Conservation (phyloP, 2,329 filamentous ascomycete species). For the Penicillium olsonii region DNA sequence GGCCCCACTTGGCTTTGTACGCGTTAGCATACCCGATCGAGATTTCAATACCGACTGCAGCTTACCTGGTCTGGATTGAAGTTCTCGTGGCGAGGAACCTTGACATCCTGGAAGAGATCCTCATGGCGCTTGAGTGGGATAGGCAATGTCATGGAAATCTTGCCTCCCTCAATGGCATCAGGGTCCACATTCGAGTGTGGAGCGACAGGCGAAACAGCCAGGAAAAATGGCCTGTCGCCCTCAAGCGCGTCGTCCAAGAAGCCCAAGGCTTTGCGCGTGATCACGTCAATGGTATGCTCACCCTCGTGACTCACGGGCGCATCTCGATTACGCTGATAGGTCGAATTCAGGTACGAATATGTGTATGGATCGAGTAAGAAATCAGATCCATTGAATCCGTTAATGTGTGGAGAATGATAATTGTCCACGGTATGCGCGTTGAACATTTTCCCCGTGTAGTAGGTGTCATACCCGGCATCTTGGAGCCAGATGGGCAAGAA, state of each 20-base stretch:
- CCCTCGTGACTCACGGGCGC: conserved; percentile 58
- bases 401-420: conserved; percentile 45
- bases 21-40: background rate
- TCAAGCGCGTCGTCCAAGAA: conserved; percentile 63
- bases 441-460: conserved; percentile 59
- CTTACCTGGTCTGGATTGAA: conserved; percentile 65
- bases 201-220: conserved; percentile 65
- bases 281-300: conserved; percentile 60
- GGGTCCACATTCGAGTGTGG: conserved; percentile 63
- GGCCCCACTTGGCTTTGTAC: conserved; percentile 41
- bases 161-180: conserved; percentile 24
- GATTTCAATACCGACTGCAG: background rate
- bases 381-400: conserved; percentile 44
- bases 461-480: conserved; percentile 54
- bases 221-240: conserved; percentile 63
- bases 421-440: conserved; percentile 54
- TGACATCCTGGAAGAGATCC: conserved; percentile 61
- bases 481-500: conserved; percentile 57
- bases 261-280: conserved; percentile 59
- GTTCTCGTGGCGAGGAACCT: conserved; percentile 62
- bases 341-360: conserved; percentile 68
- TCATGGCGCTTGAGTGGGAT: conserved; percentile 63
- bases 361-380: conserved; percentile 54
- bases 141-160: conserved; percentile 49
- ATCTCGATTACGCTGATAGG: conserved; percentile 62